Percentiles rank a stretch among this genome's conserved stretches.
Conservation (phyloP, 1,284 basidiomycete genomes). For the Ganoderma multipileum region DNA sequence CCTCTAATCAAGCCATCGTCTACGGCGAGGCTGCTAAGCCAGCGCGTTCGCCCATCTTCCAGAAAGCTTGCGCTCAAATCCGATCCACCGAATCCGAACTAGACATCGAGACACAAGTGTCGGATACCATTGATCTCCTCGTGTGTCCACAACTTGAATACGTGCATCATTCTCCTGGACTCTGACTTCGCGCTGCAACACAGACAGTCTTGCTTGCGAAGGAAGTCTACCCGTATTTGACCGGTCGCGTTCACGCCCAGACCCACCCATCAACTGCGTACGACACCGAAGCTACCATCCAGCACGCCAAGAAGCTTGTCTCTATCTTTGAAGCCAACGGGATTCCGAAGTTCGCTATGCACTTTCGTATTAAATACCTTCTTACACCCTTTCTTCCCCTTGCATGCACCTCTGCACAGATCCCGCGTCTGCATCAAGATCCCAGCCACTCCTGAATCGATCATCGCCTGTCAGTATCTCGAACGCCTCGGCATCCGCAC, state of each 20-base stretch:
- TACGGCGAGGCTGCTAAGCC: slow-evolving; percentile 45
- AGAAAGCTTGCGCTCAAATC: slow-evolving; percentile 45
- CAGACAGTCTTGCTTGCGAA: slow-evolving; percentile 55
- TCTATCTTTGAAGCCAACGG: slow-evolving; percentile 50
- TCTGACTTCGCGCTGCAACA: background rate
- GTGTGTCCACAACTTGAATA: slow-evolving; percentile 35
- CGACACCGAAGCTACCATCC: slow-evolving; percentile 51
- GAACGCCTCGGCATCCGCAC: slow-evolving; percentile 51
- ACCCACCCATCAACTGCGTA: slow-evolving; percentile 52
- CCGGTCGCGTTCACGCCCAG: slow-evolving; percentile 54
- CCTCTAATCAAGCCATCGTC: slow-evolving; percentile 58
- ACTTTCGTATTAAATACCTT: background rate
- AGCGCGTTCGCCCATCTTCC: slow-evolving; percentile 43
- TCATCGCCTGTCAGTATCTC: slow-evolving; percentile 52
- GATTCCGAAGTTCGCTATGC: slow-evolving; percentile 47
- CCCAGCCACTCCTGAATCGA: slow-evolving; percentile 52
- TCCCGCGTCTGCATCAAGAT: slow-evolving; percentile 59
- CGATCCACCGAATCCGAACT: slow-evolving; percentile 29
- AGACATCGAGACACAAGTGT: slow-evolving; percentile 41
- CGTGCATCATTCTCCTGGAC: too few relatives aligned
- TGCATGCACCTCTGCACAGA: slow-evolving; percentile 33
- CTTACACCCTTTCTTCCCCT: background rate
- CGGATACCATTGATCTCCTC: slow-evolving; percentile 49
- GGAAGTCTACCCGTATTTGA: slow-evolving; percentile 51
- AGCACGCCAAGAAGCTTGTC: slow-evolving; percentile 52